Evolutionary conservation across 371 early-diverging fungal genomes (phyloP), one percentile per base, ranked within the genome.

Genomic region (Mortierella sp.): DNA sequence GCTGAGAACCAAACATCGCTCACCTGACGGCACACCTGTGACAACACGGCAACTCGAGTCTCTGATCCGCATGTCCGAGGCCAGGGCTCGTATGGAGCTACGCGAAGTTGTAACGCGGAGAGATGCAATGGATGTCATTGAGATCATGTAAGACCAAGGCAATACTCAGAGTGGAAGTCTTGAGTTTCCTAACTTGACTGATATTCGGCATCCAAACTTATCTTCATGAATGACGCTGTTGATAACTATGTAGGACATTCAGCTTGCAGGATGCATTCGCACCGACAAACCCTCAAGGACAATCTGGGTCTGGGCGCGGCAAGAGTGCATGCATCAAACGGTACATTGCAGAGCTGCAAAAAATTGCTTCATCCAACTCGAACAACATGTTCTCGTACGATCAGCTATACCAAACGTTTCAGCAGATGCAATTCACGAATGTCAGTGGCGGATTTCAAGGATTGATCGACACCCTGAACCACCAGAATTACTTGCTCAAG

Each of bases 41-140:
- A 99, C 99, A n/a, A 94, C 99, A 9, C 91, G 99, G 80, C 94
- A 99, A 31, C 87, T 99, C 29, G 99, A 99, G 81, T 98, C 99
- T 0, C 84, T 99, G 52, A 98, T 99, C 74, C 93, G 99, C 70
- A 84, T 99, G 67, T 87, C 98, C 1, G 97, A 98, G 25, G 99
- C 99, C 3, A 94, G 97, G 80, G 99, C 99, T 25, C 98, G 98
- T 78, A 87, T 92, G 54, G 88, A 99, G 52, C 81, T 99, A 58
- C 90, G 95, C 37, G 78, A 86, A 19, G 79, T 80, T 1, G 96
- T 99, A 10, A 95, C 96, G 25, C 81, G 86, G 63, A 83, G 84
- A 53, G 98, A 98, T 74, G 96, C 96, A 16, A 90, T 92, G 64
- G 90, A 91, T 24, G 97, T 97, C 29, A 83, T 87, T 54, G 90